A percentile compares a stretch with the other conserved stretches of the same genome.
phyloP scores from a whole-genome alignment of 73 alveolate species.

The Stentor coeruleus region DNA sequence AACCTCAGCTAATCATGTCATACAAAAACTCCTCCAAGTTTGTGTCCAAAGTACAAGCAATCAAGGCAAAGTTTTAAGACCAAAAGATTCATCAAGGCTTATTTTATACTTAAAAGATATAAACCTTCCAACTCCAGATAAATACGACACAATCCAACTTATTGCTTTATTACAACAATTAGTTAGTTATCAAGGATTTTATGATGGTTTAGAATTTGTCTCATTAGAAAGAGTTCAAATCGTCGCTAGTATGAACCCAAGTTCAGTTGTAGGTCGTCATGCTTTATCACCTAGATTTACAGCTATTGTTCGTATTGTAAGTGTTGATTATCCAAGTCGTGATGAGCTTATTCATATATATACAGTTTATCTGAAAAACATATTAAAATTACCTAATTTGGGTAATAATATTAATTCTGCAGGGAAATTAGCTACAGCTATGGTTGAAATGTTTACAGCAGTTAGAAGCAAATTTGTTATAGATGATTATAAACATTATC shows the following conservation, averaged over 20 bases:
- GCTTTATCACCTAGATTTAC: slow-evolving; percentile 98
- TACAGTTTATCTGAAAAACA: slow-evolving; percentile 77
- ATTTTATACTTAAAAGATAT: slow-evolving; percentile 98
- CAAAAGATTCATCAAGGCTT: slow-evolving; percentile 92
- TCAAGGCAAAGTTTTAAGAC: slow-evolving; percentile 93
- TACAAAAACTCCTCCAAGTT: slow-evolving; percentile 96
- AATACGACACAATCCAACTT: slow-evolving; percentile 95
- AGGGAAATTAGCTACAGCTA: slow-evolving; percentile 79
- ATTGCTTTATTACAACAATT: slow-evolving; percentile 98
- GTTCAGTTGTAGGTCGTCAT: slow-evolving; percentile 98
- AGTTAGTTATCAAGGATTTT: slow-evolving; percentile 98
- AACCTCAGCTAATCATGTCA: slow-evolving; percentile 77
- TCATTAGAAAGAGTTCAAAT: slow-evolving; percentile 92
- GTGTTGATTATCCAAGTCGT: slow-evolving; percentile 91
- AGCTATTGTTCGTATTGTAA: slow-evolving; percentile 98
- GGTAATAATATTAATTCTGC: slow-evolving; percentile 65
- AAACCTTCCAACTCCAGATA: slow-evolving; percentile 99
- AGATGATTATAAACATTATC: slow-evolving; percentile 98
- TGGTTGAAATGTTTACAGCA: slow-evolving; percentile 81
- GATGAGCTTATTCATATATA: slow-evolving; percentile 91
- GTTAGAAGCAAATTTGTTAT: slow-evolving; percentile 85
- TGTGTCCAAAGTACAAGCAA: slow-evolving; percentile 90
- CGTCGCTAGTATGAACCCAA: slow-evolving; percentile 99
- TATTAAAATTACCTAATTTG: slow-evolving; percentile 50
- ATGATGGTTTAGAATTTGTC: slow-evolving; percentile 99